These are phyloP conservation scores for Paramecium pentaurelia DNA, from an alignment of 73 alveolate species.

Conservation along the genomic window DNA sequence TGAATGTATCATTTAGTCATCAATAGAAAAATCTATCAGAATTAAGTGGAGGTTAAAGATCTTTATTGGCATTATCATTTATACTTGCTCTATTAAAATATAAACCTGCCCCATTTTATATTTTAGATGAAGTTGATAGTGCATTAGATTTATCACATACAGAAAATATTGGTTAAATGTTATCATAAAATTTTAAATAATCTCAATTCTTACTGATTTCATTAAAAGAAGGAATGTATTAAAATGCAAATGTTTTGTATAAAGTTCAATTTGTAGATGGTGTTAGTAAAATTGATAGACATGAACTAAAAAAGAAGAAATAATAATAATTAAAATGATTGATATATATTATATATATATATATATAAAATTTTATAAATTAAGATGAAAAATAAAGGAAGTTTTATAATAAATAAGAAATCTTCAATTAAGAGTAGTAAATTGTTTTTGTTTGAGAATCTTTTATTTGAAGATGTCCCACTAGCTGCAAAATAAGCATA, in stretches of 20 bases:
- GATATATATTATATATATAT: not conserved
- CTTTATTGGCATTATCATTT: conserved; percentile 92
- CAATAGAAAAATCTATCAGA: conserved; percentile 89
- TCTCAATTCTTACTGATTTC: conserved; percentile 86
- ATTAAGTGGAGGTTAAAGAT: conserved; percentile 95
- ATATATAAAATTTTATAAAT: not conserved
- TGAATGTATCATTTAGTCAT: conserved; percentile 92
- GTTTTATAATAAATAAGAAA: conserved; percentile 23
- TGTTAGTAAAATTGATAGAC: conserved; percentile 85
- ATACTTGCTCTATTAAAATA: conserved; percentile 82
- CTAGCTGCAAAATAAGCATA: conserved; percentile 16
- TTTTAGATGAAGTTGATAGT: conserved; percentile 99
- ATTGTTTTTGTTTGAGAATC: not conserved
- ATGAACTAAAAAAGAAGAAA: conserved; percentile 63
- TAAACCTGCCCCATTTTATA: conserved; percentile 97
- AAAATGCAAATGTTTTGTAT: conserved; percentile 97
- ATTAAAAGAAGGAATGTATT: conserved; percentile 97
- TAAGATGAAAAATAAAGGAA: not conserved
- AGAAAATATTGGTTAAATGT: conserved; percentile 74
- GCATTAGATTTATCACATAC: conserved; percentile 99
- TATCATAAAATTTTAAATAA: conserved; percentile 54
- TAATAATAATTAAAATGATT: conserved; percentile 2
- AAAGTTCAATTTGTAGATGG: conserved; percentile 91
- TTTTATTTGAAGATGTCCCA: conserved; percentile 19
- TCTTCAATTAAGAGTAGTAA: conserved; percentile 17